A percentile compares a stretch with the other conserved stretches of the same genome.
Evolutionary conservation across 1,139 yeast genomes (phyloP).

Genomic region (Geotrichum reessii): DNA sequence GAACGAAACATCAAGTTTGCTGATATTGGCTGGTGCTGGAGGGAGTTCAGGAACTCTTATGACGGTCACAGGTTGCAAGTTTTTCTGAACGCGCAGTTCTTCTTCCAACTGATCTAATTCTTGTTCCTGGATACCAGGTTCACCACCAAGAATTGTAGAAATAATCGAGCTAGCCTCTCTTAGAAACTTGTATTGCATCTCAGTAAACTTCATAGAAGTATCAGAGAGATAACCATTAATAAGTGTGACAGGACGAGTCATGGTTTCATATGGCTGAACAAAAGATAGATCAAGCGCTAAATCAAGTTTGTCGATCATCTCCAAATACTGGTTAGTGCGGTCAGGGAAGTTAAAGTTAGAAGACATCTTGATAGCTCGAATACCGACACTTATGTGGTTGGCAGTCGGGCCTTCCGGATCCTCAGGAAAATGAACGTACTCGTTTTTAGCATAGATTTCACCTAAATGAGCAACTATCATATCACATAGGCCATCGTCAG

Average conservation of each 20-base stretch:
- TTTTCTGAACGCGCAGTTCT: slow-evolving; percentile 29
- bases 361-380: slow-evolving; percentile 61
- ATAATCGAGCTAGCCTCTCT: slow-evolving; percentile 53
- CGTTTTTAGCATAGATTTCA: slow-evolving; percentile 67
- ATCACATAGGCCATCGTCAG: slow-evolving; percentile 41
- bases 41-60: slow-evolving; percentile 7
- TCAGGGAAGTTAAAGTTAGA: slow-evolving; percentile 53
- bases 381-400: slow-evolving; percentile 60
- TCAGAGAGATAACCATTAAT: slow-evolving; percentile 62
- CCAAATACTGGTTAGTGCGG: slow-evolving; percentile 47
- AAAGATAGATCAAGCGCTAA: slow-evolving; percentile 57
- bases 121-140: slow-evolving; percentile 47
- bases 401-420: slow-evolving; percentile 26
- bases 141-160: slow-evolving; percentile 49
- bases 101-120: slow-evolving; percentile 50
- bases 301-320: slow-evolving; percentile 67
- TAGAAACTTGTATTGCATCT: slow-evolving; percentile 63
- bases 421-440: slow-evolving; percentile 40
- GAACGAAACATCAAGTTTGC: slow-evolving; percentile 35
- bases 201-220: slow-evolving; percentile 64
- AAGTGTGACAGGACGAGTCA: slow-evolving; percentile 47
- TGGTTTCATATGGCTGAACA: slow-evolving; percentile 36
- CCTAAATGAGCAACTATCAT: slow-evolving; percentile 71
- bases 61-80: slow-evolving; percentile 18
- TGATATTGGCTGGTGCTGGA: slow-evolving; percentile 7